Evolutionary conservation across 2,329 filamentous ascomycete genomes (phyloP).

Genomic region (Penicillium fuscoglaucum): DNA sequence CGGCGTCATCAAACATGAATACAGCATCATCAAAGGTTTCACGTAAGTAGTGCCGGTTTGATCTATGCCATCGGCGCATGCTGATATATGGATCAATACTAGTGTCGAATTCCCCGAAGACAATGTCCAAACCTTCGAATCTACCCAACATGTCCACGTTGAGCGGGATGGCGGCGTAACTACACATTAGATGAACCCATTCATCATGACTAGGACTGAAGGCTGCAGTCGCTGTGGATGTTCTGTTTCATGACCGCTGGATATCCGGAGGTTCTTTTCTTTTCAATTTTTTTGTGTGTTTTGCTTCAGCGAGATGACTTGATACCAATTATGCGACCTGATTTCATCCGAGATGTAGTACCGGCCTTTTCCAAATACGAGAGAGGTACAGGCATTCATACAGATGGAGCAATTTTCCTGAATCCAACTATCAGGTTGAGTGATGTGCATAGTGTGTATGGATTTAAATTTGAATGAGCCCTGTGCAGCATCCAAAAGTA

Average conservation of each 20-base stretch:
- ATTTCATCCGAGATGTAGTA: conserved; percentile 12
- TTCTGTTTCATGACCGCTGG: neutral
- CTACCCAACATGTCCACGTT: conserved; percentile 72
- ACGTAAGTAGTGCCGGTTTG: conserved; percentile 61
- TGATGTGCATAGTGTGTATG: neutral
- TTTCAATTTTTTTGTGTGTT: neutral
- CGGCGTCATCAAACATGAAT: conserved; percentile 81
- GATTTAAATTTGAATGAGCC: neutral
- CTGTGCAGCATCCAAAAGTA: neutral
- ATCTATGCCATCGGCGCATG: neutral
- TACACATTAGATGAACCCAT: conserved; percentile 61
- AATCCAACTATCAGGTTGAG: neutral
- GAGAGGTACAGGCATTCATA: conserved; percentile 4
- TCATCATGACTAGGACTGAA: neutral
- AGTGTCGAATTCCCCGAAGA: conserved; percentile 75
- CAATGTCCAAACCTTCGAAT: conserved; percentile 64
- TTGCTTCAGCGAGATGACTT: conserved; percentile 21
- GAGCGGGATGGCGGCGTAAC: conserved; percentile 71
- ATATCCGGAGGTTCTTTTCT: conserved; percentile 4
- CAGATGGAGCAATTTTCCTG: neutral
- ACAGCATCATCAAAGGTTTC: conserved; percentile 87
- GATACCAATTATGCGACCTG: conserved; percentile 20
- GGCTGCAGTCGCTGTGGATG: neutral
- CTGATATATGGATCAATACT: conserved; percentile 9
- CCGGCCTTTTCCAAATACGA: neutral